Conservation (phyloP, 2,329 filamentous ascomycete genomes). For the Elsinoe perseae region DNA sequence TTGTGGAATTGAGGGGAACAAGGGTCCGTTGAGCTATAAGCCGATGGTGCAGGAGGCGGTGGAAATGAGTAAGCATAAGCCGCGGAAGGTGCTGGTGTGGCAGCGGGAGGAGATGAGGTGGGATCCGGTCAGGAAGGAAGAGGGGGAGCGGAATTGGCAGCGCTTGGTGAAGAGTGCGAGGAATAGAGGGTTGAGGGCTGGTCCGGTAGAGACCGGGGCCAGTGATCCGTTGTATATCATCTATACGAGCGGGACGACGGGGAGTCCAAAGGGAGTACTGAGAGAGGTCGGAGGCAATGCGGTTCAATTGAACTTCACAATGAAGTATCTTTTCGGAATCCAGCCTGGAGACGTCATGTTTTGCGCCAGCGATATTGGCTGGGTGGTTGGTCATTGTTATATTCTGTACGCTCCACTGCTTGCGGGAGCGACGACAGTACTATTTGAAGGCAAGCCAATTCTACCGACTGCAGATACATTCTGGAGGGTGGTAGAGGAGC, state of each 20-base stretch:
- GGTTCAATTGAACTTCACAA: constrained; percentile 73
- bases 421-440: constrained; percentile 72
- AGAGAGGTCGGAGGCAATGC: constrained; percentile 80
- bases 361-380: constrained; percentile 80
- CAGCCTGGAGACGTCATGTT: constrained; percentile 76
- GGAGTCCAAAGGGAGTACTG: constrained; percentile 73
- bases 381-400: constrained; percentile 81
- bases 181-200: constrained; percentile 59
- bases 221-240: constrained; percentile 83
- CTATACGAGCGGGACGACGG: constrained; percentile 78
- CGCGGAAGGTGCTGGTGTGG: constrained; percentile 68
- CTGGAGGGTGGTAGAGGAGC: constrained; percentile 77
- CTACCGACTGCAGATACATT: constrained; percentile 82
- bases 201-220: constrained; percentile 68
- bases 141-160: constrained; percentile 73
- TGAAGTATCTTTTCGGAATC: constrained; percentile 75
- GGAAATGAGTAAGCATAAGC: constrained; percentile 60
- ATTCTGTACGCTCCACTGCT: constrained; percentile 85
- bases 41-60: constrained; percentile 70
- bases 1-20: constrained; percentile 81
- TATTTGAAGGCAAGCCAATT: constrained; percentile 91
- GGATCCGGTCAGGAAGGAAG: constrained; percentile 58
- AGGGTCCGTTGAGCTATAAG: constrained; percentile 70
- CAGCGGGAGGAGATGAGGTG: constrained; percentile 70
- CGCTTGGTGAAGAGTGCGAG: constrained; percentile 62